Conservation (phyloP, 805 yeast genomes). For the Danielia oregonensis region DNA sequence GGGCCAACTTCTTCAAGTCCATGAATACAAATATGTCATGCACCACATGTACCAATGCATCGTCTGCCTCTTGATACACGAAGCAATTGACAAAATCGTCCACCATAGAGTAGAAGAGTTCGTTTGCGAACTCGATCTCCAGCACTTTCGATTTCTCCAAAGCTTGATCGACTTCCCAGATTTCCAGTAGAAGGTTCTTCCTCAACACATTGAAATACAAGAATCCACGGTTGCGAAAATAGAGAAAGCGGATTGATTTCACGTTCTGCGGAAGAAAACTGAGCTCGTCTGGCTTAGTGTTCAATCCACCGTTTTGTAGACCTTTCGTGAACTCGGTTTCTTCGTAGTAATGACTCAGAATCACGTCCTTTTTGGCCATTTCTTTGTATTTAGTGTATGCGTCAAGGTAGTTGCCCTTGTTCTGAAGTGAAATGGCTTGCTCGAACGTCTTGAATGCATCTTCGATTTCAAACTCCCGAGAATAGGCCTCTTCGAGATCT, state of each 20-base stretch:
- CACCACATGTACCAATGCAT: constrained; percentile 46
- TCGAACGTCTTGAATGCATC: constrained; percentile 77
- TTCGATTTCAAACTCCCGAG: constrained; percentile 87
- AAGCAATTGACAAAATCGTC: constrained; percentile 66
- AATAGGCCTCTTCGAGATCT: constrained; percentile 71
- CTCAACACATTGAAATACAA: constrained; percentile 48
- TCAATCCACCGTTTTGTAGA: constrained; percentile 33
- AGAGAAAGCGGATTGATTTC: constrained; percentile 69
- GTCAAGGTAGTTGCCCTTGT: constrained; percentile 39
- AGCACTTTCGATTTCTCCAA: neutral
- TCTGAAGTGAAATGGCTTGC: constrained; percentile 62
- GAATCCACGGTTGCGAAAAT: constrained; percentile 78
- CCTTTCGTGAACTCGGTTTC: constrained; percentile 37
- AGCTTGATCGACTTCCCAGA: constrained; percentile 2
- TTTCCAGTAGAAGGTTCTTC: constrained; percentile 6
- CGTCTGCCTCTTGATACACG: constrained; percentile 66
- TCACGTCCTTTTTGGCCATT: constrained; percentile 65
- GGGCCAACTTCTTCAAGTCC: constrained; percentile 45
- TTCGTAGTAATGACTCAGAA: constrained; percentile 43
- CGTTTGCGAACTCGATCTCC: constrained; percentile 17
- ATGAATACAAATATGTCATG: constrained; percentile 50
- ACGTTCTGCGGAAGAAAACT: constrained; percentile 62
- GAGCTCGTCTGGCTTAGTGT: constrained; percentile 35
- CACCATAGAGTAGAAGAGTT: constrained; percentile 40
- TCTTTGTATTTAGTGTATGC: constrained; percentile 58